Percentiles rank a stretch among this genome's conserved stretches.
Evolutionary conservation across 441 rosid genomes (phyloP).

Genomic region (Erysimum cheiri): DNA sequence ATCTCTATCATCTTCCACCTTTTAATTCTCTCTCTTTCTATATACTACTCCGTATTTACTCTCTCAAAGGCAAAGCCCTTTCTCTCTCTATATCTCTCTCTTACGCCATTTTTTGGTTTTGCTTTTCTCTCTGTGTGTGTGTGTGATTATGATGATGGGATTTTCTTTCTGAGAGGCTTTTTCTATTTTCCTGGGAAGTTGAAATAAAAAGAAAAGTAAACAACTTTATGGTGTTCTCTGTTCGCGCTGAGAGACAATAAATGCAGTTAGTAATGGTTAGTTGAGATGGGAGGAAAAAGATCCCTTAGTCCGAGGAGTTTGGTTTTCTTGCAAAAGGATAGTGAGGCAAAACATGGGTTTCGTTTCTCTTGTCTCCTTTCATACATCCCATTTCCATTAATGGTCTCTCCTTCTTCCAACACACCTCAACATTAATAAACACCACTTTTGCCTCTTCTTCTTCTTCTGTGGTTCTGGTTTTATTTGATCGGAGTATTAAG

Average conservation of each 20-base stretch:
- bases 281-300: constrained; percentile 35
- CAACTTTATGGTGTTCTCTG: constrained; percentile 43
- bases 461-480: constrained; percentile 10
- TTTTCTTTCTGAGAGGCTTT: constrained; percentile 43
- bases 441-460: neutral
- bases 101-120: constrained; percentile 36
- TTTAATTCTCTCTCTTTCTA: constrained; percentile 10
- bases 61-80: constrained; percentile 8
- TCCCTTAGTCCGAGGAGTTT: constrained; percentile 48
- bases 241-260: constrained; percentile 33
- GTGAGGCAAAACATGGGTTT: constrained; percentile 47
- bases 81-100: constrained; percentile 24
- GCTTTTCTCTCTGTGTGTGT: constrained; percentile 26
- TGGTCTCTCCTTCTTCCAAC: constrained; percentile 43
- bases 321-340: constrained; percentile 38
- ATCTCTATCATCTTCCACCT: constrained; percentile 19
- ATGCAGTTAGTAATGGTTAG: constrained; percentile 37
- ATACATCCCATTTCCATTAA: constrained; percentile 43
- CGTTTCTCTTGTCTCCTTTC: constrained; percentile 47
- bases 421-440: constrained; percentile 21
- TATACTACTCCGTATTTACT: neutral
- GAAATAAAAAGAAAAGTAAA: constrained; percentile 17
- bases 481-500: neutral
- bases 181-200: constrained; percentile 42
- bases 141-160: constrained; percentile 39